Evolutionary conservation across 2,329 filamentous ascomycete species (phyloP), one percentile per base, ranked within the genome.

Genomic region (Trichoderma atroviride): DNA sequence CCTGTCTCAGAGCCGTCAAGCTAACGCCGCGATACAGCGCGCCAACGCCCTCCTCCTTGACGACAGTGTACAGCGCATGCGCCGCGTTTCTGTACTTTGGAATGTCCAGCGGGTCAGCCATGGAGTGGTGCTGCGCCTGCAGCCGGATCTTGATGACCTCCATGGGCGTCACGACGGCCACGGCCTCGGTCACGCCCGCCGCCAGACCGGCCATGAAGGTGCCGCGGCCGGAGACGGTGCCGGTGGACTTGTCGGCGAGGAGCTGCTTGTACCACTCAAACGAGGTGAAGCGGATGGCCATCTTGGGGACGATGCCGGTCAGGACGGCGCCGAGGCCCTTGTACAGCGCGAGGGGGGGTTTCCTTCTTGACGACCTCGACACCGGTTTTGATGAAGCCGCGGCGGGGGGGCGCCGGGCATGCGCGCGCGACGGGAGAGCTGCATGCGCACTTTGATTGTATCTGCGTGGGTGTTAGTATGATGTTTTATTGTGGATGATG

Each of bases 381-480:
- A 71, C 96, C 96, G 1, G 96, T 99, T 68, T 85, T 85, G 73
- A 97, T 79, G 83, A 99, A 99, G 72, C 96, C 95, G 74, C 94
- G 91, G 75, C 91, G 90, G 76, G 94, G 94, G 93, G 79, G 91
- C 89, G 71, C 96, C 96, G 69, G 94, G 94, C 70, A 89, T 87
- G 74, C 92, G 88, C 61, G 92, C 93, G 79, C 96, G 89, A 74
- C 91, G 88, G 68, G 96, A 98, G 71, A 99, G 91, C 84, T 99
- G 96, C 96, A 99, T 99, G 75, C 96, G 94, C 72, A 99, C 96
- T 87, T 99, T 97, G 85, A 98, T 97, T 70, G 94, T 97, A 81
- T 97, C 93, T 92, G 29, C 40, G 40, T 43, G 40, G 40, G 40
- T 43, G 40, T 43, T 43, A 43, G n/a, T 19, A 43, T 43, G 16